These are phyloP conservation scores for Rubus idaeus DNA, from an alignment of 306 rosid genomes.

Conservation along the genomic window DNA sequence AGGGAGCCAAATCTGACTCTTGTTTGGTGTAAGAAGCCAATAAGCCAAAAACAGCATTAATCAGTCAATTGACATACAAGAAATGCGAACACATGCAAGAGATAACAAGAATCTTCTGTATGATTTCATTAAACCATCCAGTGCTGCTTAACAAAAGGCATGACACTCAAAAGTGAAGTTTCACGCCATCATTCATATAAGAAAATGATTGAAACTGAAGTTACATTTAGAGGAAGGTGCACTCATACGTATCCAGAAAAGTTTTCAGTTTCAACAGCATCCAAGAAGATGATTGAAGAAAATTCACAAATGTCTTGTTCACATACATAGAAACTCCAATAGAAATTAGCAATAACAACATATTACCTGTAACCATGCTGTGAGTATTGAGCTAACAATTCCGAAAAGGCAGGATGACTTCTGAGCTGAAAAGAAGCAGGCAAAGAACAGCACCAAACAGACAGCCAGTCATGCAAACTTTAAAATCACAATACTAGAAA, in stretches of 20 bases:
- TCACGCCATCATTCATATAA: neutral
- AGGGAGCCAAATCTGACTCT: constrained; percentile 3
- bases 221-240: neutral
- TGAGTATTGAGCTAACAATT: constrained; percentile 68
- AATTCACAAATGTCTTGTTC: neutral
- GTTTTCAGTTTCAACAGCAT: neutral
- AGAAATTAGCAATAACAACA: neutral
- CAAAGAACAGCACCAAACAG: neutral
- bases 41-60: neutral
- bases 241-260: neutral
- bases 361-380: constrained; percentile 81
- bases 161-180: neutral
- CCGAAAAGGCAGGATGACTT: constrained; percentile 77
- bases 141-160: constrained; percentile 1
- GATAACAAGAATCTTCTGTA: neutral
- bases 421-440: constrained; percentile 53
- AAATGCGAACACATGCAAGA: constrained; percentile 5
- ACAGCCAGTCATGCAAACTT: neutral
- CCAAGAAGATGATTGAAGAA: neutral
- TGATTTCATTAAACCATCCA: neutral
- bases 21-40: neutral
- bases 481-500: neutral
- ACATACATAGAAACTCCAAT: neutral
- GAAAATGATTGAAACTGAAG: constrained; percentile 1
- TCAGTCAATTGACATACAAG: neutral